A percentile compares a stretch with the other conserved stretches of the same genome.
Evolutionary conservation across 2,329 filamentous ascomycete species (phyloP).

Genomic region (Fusarium armeniacum): DNA sequence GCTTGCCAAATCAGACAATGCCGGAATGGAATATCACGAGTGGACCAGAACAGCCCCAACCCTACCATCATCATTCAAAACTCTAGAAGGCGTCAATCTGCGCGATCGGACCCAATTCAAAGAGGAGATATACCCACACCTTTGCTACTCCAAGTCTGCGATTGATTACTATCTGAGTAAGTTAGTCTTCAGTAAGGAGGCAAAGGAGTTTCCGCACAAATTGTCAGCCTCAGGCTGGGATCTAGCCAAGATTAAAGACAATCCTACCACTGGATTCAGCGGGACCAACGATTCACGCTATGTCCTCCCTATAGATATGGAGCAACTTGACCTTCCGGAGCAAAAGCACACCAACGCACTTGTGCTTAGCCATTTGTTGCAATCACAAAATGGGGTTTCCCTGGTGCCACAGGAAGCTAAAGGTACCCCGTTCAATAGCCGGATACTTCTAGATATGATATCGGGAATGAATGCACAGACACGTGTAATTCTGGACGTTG

Average conservation of each 20-base stretch:
- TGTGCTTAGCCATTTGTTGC: too few species aligned
- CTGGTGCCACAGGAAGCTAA: too few species aligned
- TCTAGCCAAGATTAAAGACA: conserved; percentile 62
- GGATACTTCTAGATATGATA: neutral
- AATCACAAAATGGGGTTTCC: too few species aligned
- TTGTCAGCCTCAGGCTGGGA: conserved; percentile 78
- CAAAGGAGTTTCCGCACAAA: conserved; percentile 74
- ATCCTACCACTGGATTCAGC: conserved; percentile 75
- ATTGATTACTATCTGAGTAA: conserved; percentile 74
- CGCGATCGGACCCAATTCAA: conserved; percentile 65
- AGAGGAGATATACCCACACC: conserved; percentile 63
- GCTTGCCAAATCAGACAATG: too few species aligned
- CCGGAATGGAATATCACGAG: too few species aligned
- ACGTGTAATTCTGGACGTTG: conserved; percentile 68
- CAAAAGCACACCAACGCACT: too few species aligned
- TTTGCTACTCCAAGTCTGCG: conserved; percentile 65
- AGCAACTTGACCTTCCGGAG: conserved; percentile 57
- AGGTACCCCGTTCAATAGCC: neutral
- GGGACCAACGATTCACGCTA: conserved; percentile 75
- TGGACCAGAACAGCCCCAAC: too few species aligned
- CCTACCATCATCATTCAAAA: conserved; percentile 52
- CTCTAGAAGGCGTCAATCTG: conserved; percentile 69
- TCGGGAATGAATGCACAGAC: neutral
- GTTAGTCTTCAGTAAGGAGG: conserved; percentile 72
- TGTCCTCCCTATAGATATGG: conserved; percentile 69